Base-by-base conservation (phyloP, 2,329 filamentous ascomycete species). In the Orbilia quercus region DNA sequence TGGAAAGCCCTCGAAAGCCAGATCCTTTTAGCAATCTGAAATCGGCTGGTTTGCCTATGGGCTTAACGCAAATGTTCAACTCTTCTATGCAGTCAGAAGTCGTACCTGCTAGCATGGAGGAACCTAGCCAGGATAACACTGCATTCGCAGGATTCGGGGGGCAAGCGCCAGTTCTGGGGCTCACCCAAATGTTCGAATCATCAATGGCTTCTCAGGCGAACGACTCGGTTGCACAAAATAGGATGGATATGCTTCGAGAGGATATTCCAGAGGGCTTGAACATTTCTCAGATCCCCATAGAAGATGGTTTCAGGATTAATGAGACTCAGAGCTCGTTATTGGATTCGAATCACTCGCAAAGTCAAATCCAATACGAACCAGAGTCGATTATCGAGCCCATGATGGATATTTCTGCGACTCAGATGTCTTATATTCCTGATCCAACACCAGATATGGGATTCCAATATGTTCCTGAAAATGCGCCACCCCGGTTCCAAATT, bases 31-130 rank as follows among this genome's bases (percentile, higher is more conserved):
- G 50, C 16, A 51, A 50, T 16, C 20, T 67, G 18, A 36, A 58
- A 40, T 11, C 48, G 1, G 25, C 55, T 20, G 63, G 16, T n/a
- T 12, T 67, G 12, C 62, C 63, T 1, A 28, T 74, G n/a, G 60
- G 70, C 7, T 62, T 74, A 34, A 74, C 70, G 2, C 57, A 65
- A 55, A 74, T 69, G 62, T 67, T 64, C 34, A 54, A 64, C 22
- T 62, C 54, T 79, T 78, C 53, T 77, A 78, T 20, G 78, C 76
- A 23, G 65, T 81, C 22, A 74, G 81, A 70, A 3, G 28, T 28
- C n/a, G 57, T 65, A 3, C 38, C 63, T 2, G 25, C 63, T 20
- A 62, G 59, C 38, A 16, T 62, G 25, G 55, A 45, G 14, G 47
- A 44, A 6, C 45, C 36, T 1, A 42, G 31, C 12, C 55, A 58